Conservation (phyloP, 768 basidiomycete genomes). For the Lactarius quietus region DNA sequence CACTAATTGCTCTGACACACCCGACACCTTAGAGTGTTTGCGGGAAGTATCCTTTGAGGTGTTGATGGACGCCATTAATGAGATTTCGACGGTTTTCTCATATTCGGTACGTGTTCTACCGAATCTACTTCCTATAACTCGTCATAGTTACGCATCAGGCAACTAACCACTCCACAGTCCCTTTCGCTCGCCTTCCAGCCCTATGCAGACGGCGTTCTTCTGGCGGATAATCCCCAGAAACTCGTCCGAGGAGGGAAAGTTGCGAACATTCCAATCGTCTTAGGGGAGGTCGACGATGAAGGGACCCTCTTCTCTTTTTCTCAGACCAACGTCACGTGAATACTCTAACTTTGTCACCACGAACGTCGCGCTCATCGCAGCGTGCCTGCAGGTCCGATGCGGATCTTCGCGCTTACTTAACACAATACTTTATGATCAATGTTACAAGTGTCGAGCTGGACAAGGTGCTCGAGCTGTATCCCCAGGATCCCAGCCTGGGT, state of each 20-base stretch:
- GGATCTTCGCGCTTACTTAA: slow-evolving; percentile 19
- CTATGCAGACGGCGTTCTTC: slow-evolving; percentile 39
- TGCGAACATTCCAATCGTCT: slow-evolving; percentile 29
- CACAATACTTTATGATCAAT: slow-evolving; percentile 5
- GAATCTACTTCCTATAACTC: no score
- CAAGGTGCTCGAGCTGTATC: slow-evolving; percentile 18
- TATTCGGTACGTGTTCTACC: not conserved
- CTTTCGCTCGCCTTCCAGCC: slow-evolving; percentile 37
- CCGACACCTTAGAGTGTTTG: not conserved
- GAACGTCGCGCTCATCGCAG: not conserved
- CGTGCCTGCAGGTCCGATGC: slow-evolving; percentile 18
- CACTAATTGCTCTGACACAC: slow-evolving; percentile 35
- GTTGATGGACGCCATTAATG: no score
- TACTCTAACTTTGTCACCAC: not conserved
- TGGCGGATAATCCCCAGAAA: slow-evolving; percentile 33
- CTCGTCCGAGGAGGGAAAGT: slow-evolving; percentile 36
- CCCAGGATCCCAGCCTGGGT: slow-evolving; percentile 25
- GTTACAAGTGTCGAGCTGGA: slow-evolving; percentile 17
- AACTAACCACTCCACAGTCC: slow-evolving; percentile 16
- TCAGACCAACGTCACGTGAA: slow-evolving; percentile 31
- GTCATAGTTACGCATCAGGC: no score
- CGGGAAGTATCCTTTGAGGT: no score
- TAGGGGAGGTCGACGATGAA: slow-evolving; percentile 34
- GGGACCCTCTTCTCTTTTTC: slow-evolving; percentile 28
- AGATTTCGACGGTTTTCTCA: no score